Conservation (phyloP, 106 monocot genomes). For the Platanthera guangdongensis region DNA sequence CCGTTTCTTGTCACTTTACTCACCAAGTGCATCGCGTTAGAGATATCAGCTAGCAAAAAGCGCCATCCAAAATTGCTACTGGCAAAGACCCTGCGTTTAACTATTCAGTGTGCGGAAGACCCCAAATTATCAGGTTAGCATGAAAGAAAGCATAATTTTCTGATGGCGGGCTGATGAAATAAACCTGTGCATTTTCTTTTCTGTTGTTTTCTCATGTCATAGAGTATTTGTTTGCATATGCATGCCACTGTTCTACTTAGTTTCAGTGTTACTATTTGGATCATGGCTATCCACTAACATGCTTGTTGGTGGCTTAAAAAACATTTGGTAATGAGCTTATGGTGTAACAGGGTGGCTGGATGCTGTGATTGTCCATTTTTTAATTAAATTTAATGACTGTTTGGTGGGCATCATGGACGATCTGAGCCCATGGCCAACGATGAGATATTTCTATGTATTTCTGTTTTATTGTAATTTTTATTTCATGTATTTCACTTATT, state of each 20-base stretch:
- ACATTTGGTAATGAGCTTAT: not conserved
- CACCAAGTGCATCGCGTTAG: constrained; percentile 49
- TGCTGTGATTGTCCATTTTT: no score
- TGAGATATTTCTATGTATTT: no score
- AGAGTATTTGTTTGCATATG: not conserved
- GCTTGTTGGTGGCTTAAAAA: not conserved
- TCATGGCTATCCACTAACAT: not conserved
- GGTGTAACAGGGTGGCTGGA: not conserved
- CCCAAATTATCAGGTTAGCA: constrained; percentile 56
- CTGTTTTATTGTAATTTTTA: no score
- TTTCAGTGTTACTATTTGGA: not conserved
- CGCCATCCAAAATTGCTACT: constrained; percentile 45
- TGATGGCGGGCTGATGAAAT: not conserved
- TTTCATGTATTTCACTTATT: no score
- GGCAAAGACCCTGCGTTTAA: constrained; percentile 67
- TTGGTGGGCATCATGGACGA: no score
- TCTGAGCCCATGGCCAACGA: no score
- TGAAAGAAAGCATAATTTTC: not conserved
- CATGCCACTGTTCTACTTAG: not conserved
- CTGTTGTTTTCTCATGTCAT: not conserved
- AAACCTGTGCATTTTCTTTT: not conserved
- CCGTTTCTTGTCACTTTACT: constrained; percentile 64
- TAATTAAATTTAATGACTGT: no score
- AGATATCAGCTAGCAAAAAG: constrained; percentile 65
- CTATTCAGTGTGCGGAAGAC: constrained; percentile 66